Base-by-base conservation (phyloP, 2,329 filamentous ascomycete species). In the Fusarium mundagurra region DNA sequence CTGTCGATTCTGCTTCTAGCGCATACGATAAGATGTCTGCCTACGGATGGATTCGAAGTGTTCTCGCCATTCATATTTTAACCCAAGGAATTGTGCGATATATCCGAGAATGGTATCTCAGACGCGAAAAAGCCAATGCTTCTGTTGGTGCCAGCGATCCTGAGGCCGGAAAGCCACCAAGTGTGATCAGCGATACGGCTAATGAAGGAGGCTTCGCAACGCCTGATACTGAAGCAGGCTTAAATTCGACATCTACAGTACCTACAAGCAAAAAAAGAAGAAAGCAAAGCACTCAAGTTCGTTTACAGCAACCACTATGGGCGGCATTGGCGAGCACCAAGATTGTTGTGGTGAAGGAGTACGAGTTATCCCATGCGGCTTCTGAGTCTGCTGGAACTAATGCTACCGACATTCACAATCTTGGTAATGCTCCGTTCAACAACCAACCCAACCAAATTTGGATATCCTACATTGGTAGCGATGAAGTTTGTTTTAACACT, bases 301-400 rank as follows among this genome's bases (percentile, higher is more conserved):
- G 95, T 82, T 94, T 94, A 81, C 92, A 94, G 80, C 95, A 98
- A 84, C 95, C 95, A 55, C 90, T 98, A 74, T 98, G 95, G 95
- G 94, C 95, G 73, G 95, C 95, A 54, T 89, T 98, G 77, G 95
- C 95, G 59, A 98, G 94, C 84, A 98, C 95, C 80, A 98, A 98
- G 87, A 95, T 98, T 81, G 96, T 96, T 78, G 94, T 98, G 84
- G 92, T 97, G 80, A 96, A 97, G 85, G 95, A 95, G 83, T 94
- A 94, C 77, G 93, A 95, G 84, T 90, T 97, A 81, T 96, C 93
- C 75, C 91, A 93, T 81, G 91, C 92, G 66, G 89, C 92, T 69
- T 90, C 90, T 63, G 93, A 95, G 83, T 92, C 91, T 58, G 90
- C 89, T 38, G 92, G 92, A 78, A 91, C 93, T 75, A 92, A 93